phyloP scores from a whole-genome alignment of 805 yeast genomes.

The Suhomyces tanzawaensis region DNA sequence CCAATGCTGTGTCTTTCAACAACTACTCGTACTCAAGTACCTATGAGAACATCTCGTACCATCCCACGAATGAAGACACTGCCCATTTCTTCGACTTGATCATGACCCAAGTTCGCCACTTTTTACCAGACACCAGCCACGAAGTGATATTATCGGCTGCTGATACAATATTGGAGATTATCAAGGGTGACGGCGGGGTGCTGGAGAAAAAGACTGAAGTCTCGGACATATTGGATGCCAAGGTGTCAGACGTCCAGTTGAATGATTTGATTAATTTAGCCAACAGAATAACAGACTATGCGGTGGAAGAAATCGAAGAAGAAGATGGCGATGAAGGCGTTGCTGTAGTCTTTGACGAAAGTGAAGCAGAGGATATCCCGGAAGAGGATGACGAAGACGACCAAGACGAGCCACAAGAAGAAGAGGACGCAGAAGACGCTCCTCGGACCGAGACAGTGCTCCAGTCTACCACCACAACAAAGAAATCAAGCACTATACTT shows the following conservation, averaged over 20 bases:
- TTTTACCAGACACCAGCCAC: conserved; percentile 74
- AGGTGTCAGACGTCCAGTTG: conserved; percentile 42
- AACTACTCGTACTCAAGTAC: conserved; percentile 11
- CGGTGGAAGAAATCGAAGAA: conserved; percentile 13
- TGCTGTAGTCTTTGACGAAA: conserved; percentile 22
- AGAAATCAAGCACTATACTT: not conserved
- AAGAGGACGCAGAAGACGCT: conserved; percentile 14
- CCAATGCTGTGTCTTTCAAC: conserved; percentile 7
- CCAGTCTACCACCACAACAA: conserved; percentile 1
- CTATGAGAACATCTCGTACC: conserved; percentile 55
- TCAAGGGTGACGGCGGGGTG: conserved; percentile 48
- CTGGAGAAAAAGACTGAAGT: conserved; percentile 47
- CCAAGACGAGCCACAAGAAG: conserved; percentile 3
- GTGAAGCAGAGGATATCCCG: conserved; percentile 9
- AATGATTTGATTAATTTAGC: conserved; percentile 45
- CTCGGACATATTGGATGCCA: conserved; percentile 44
- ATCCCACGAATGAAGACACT: conserved; percentile 58
- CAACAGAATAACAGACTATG: conserved; percentile 52
- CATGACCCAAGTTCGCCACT: conserved; percentile 53
- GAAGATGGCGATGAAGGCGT: conserved; percentile 21
- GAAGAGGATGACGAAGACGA: conserved; percentile 6
- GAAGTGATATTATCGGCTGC: conserved; percentile 70
- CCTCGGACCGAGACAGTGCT: conserved; percentile 32
- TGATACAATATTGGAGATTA: conserved; percentile 56
- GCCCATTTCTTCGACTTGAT: conserved; percentile 52